Evolutionary conservation across 257 asterid species (phyloP), one percentile per base, ranked within the genome.

Genomic region (Knoxia roxburghii): DNA sequence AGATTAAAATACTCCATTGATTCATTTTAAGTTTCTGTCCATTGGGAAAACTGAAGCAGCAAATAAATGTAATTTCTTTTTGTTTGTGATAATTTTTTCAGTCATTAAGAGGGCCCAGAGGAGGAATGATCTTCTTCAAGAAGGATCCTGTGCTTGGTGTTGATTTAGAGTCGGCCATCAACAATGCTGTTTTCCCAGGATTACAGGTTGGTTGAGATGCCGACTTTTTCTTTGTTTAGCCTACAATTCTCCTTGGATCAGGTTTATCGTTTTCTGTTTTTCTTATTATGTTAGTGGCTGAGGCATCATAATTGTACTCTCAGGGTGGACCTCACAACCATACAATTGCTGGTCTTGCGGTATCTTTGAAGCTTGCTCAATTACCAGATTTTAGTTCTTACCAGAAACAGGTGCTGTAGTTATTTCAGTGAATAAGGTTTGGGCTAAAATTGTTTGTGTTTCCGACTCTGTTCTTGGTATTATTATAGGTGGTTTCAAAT

Each of bases 321-420:
- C 41, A 93, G 99, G 99, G 96, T 62, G 99, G 99, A 51, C 99
- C 99, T 7, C 99, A 90, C 64, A 90, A 86, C 73, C 96, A 88
- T 81, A 89, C 98, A 6, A 90, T 93, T 60, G 97, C 94, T 26
- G 98, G 95, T 40, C 90, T 93, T 49, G 88, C 95, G 0, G 95
- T 93, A 64, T 75, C 85, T 74, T 82, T 93, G 81, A 90, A 83
- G 78, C 85, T 86, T 74, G 95, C 97, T 4, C 80, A 85, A 65
- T 87, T 90, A 33, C 82, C 87, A 12, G 90, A 88, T 65, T 93
- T 90, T 77, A 86, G 79, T 84, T 78, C 81, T 39, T 93, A 90
- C 71, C 97, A 93, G 72, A 88, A 79, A 74, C 77, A 84, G 90
- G 99, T 90, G 77, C 17, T 21, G 5, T 2, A 15, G 57, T 18